These are phyloP conservation scores for Oryza punctata DNA, from an alignment of 176 grass and related monocot genomes.

Conservation along the genomic window DNA sequence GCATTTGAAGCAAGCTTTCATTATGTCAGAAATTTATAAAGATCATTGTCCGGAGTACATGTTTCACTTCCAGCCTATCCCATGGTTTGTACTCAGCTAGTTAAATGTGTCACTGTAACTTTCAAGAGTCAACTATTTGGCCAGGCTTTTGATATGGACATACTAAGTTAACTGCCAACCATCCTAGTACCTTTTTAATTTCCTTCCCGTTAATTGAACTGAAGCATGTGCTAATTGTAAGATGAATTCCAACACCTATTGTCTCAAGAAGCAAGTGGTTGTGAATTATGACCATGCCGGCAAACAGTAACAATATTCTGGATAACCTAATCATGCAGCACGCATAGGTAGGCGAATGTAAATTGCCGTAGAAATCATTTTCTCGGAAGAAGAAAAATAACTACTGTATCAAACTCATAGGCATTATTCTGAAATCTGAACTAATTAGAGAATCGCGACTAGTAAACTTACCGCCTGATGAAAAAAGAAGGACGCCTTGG, in stretches of 20 bases:
- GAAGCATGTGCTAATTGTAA: neutral
- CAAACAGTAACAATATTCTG: neutral
- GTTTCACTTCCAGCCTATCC: neutral
- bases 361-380: neutral
- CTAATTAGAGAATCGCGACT: neutral
- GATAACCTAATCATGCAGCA: neutral
- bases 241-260: neutral
- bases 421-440: neutral
- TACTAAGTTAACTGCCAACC: neutral
- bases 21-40: too few species aligned
- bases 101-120: constrained; percentile 1
- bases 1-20: too few species aligned
- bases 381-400: neutral
- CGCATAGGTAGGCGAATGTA: neutral
- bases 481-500: neutral
- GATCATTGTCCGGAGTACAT: neutral
- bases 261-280: neutral
- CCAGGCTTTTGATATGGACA: neutral
- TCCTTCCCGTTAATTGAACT: neutral
- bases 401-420: too few species aligned
- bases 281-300: too few species aligned
- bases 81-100: neutral
- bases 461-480: neutral
- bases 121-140: neutral
- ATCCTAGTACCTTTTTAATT: too few species aligned